These are phyloP conservation scores for Periglandula ipomoeae DNA, from an alignment of 2,329 filamentous ascomycete species.

Conservation along the genomic window DNA sequence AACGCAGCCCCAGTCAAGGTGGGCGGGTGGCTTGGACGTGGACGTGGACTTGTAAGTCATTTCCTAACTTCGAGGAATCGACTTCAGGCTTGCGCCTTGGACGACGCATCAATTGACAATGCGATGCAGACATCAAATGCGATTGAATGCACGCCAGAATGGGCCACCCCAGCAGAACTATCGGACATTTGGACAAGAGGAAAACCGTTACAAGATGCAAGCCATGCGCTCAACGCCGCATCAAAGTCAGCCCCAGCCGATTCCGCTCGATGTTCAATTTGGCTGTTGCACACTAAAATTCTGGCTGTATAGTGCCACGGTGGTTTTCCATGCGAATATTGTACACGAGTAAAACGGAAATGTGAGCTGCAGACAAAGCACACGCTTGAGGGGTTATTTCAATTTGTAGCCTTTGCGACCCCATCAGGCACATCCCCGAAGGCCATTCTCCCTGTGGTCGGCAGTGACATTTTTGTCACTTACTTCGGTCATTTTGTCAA, in stretches of 20 bases:
- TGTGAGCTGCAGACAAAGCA: slow-evolving; percentile 11
- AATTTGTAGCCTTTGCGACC: neutral
- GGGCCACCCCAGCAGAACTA: slow-evolving; percentile 6
- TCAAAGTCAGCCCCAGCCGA: slow-evolving; percentile 13
- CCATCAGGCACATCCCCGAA: neutral
- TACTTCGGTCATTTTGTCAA: slow-evolving; percentile 13
- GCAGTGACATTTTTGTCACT: neutral
- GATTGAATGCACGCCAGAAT: neutral
- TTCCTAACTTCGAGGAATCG: no score
- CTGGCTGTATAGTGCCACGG: slow-evolving; percentile 16
- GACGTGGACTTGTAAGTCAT: no score
- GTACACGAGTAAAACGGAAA: slow-evolving; percentile 14
- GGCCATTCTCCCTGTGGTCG: neutral
- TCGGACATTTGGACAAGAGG: slow-evolving; percentile 19
- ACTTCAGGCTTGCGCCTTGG: no score
- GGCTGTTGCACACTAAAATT: neutral
- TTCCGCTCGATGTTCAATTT: neutral
- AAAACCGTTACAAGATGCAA: slow-evolving; percentile 17
- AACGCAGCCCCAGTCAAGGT: no score
- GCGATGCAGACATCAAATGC: neutral
- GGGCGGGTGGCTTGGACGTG: no score
- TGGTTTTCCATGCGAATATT: slow-evolving; percentile 17
- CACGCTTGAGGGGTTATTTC: neutral
- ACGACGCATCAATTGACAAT: no score
- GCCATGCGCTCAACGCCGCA: slow-evolving; percentile 16